phyloP scores from a whole-genome alignment of 352 stramenopile genomes.

The Pythium aphanidermatum region DNA sequence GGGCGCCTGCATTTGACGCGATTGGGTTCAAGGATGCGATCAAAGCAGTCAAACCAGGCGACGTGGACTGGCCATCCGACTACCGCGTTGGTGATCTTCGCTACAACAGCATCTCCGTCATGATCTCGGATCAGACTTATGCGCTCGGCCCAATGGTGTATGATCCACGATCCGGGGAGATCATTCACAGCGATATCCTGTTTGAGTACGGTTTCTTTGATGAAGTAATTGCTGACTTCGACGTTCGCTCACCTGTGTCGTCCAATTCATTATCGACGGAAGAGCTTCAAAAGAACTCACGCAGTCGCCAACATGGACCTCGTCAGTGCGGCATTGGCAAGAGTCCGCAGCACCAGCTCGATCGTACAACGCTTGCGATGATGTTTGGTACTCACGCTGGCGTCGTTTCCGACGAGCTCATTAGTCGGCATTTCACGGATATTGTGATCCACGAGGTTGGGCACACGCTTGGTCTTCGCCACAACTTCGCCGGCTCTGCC shows the following conservation, averaged over 20 bases:
- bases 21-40: conserved; percentile 73
- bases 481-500: conserved; percentile 80
- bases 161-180: conserved; percentile 79
- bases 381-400: conserved; percentile 20
- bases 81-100: conserved; percentile 80
- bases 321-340: conserved; percentile 40
- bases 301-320: background rate
- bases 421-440: conserved; percentile 59
- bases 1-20: conserved; percentile 66
- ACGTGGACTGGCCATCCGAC: conserved; percentile 69
- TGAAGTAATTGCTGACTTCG: conserved; percentile 47
- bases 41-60: conserved; percentile 49
- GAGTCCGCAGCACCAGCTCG: conserved; percentile 28
- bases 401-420: conserved; percentile 48
- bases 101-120: conserved; percentile 84
- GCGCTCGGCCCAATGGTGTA: conserved; percentile 57
- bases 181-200: conserved; percentile 80
- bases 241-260: conserved; percentile 29
- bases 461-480: conserved; percentile 78
- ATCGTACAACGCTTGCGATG: conserved; percentile 32
- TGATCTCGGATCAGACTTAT: conserved; percentile 77
- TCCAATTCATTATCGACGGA: background rate
- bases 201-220: conserved; percentile 87
- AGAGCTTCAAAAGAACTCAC: background rate
- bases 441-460: conserved; percentile 89